Evolutionary conservation across 1,139 yeast genomes (phyloP), one percentile per base, ranked within the genome.

Genomic region (Blastobotrys apis): DNA sequence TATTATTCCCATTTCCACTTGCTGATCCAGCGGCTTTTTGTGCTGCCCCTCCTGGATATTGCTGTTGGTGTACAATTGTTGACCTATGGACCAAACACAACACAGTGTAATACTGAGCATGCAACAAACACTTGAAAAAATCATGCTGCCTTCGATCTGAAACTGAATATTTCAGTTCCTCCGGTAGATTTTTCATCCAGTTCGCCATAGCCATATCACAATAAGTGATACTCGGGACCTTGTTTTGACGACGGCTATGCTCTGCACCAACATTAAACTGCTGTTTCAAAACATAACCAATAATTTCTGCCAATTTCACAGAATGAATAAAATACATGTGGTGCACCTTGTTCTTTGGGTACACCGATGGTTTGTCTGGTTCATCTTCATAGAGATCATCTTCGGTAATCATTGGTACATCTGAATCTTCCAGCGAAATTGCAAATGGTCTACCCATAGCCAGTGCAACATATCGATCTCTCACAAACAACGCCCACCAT

Each of bases 141-240:
- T 70, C 75, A 72, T 66, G 80, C 57, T 53, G 68, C 20, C 63
- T 59, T 16, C 68, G 66, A 58, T 81, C 83, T 41, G 73, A 75
- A 40, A 83, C 72, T 15, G 80, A 74, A 57, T 83, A 84, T 45
- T 77, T 78, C 52, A 85, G 66, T 51, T 77, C 77, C 8, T 76
- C 70, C 0, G 94, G 94, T 47, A 85, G 66, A 51, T 75, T 76
- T 47, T 79, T 75, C 64, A 84, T 80, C 92, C 92, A 85, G 40
- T 80, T 74, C 27, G 88, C 87, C 81, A 85, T 77, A 42, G 85
- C 72, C 78, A 80, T 75, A 62, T 85, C 94, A 61, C 92, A 84
- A 59, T 81, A 81, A 54, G 80, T 75, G 52, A 79, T 73, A 52
- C 80, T 78, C 22, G 80, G 75, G 47, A 74, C 72, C 58, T 74